Evolutionary conservation across 495 filamentous ascomycete species (phyloP).

Genomic region (Lasiosphaeris hirsuta): DNA sequence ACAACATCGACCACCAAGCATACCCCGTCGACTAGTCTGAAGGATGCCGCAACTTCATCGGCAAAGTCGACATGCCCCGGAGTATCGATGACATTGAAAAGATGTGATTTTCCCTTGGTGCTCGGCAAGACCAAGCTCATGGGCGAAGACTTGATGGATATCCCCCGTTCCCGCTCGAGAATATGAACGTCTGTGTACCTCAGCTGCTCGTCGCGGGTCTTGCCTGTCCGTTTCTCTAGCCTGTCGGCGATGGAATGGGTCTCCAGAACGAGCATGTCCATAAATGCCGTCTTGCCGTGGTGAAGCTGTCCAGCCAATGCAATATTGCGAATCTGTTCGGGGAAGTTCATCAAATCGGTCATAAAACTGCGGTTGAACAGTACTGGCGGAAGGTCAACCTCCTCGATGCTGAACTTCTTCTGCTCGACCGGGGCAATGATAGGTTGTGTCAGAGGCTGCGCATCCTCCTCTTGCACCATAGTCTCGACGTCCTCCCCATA

Average conservation of each 20-base stretch:
- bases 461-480: slow-evolving; percentile 94
- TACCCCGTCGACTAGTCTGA: slow-evolving; percentile 86
- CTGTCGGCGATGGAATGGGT: slow-evolving; percentile 82
- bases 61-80: slow-evolving; percentile 98
- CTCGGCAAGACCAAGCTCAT: slow-evolving; percentile 90
- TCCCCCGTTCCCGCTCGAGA: slow-evolving; percentile 79
- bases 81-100: slow-evolving; percentile 93
- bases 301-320: slow-evolving; percentile 90
- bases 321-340: slow-evolving; percentile 89
- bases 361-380: slow-evolving; percentile 82
- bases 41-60: slow-evolving; percentile 86
- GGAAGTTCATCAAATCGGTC: slow-evolving; percentile 94
- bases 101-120: slow-evolving; percentile 90
- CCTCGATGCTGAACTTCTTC: slow-evolving; percentile 93
- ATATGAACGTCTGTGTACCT: slow-evolving; percentile 91
- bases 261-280: slow-evolving; percentile 96
- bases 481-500: slow-evolving; percentile 94
- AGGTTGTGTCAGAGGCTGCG: slow-evolving; percentile 84
- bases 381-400: slow-evolving; percentile 84
- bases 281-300: slow-evolving; percentile 95
- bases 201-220: slow-evolving; percentile 82
- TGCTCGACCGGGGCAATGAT: slow-evolving; percentile 90
- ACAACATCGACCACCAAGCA: slow-evolving; percentile 94
- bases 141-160: slow-evolving; percentile 92
- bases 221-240: slow-evolving; percentile 74